phyloP scores from a whole-genome alignment of 208 protist genomes.

The Crithidia bombi region DNA sequence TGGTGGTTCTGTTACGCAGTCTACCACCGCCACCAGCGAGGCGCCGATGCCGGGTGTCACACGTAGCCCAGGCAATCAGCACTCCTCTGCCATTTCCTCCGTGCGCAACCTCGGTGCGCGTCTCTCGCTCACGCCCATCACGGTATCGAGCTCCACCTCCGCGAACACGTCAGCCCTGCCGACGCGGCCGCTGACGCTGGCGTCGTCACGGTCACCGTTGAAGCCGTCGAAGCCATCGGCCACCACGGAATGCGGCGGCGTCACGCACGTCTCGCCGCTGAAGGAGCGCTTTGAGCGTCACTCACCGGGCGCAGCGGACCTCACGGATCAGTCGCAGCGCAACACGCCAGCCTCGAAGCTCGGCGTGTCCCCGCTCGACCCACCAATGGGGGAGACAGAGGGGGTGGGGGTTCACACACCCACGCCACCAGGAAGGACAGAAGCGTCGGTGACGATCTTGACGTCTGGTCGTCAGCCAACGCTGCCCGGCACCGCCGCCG shows the following conservation, averaged over 20 bases:
- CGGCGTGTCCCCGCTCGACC: background rate
- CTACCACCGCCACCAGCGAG: background rate
- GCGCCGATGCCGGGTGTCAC: constrained; percentile 9
- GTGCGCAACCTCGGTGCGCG: background rate
- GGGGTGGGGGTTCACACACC: background rate
- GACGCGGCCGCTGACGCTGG: background rate
- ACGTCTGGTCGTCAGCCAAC: background rate
- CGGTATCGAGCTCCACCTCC: background rate
- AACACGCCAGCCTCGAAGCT: background rate
- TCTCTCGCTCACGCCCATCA: background rate
- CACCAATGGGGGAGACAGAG: background rate
- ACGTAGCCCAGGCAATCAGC: background rate
- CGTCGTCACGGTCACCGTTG: constrained; percentile 2
- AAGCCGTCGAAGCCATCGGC: background rate
- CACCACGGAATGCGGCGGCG: background rate
- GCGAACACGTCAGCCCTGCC: background rate
- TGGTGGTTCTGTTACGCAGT: background rate
- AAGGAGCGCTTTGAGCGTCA: constrained; percentile 1
- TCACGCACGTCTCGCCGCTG: background rate
- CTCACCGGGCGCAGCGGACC: background rate
- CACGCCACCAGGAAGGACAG: background rate
- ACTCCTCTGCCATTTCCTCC: background rate
- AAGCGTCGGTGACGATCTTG: background rate
- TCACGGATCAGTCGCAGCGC: background rate
- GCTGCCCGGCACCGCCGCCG: constrained; percentile 4